phyloP scores from a whole-genome alignment of 2,329 filamentous ascomycete species.

The Phialophora chinensis region DNA sequence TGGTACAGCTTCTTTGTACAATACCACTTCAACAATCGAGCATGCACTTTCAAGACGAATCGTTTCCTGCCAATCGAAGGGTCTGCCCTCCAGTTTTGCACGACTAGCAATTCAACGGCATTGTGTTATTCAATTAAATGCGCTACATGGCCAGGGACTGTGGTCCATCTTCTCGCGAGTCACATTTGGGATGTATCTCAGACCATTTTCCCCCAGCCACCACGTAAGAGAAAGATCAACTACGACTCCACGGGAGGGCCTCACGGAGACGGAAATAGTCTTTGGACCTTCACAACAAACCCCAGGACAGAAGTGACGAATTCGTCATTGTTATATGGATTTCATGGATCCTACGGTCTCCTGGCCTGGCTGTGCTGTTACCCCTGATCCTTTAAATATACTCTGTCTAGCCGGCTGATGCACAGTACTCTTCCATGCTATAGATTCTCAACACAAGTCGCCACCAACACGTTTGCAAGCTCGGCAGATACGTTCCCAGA shows the following conservation, averaged over 20 bases:
- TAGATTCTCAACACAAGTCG: too few species aligned
- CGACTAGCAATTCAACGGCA: too few species aligned
- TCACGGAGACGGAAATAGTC: neutral
- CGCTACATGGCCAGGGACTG: neutral
- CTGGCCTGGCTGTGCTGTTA: too few species aligned
- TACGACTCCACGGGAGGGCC: neutral
- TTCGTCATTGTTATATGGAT: too few species aligned
- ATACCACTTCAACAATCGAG: slow-evolving; percentile 18
- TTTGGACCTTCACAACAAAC: neutral
- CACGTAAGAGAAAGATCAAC: neutral
- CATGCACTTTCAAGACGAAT: slow-evolving; percentile 1
- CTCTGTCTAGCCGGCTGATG: too few species aligned
- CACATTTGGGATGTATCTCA: neutral
- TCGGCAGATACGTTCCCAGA: too few species aligned
- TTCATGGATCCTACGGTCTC: too few species aligned
- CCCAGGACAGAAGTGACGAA: too few species aligned
- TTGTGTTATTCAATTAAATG: neutral
- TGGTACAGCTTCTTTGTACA: slow-evolving; percentile 24
- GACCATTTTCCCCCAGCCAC: too few species aligned
- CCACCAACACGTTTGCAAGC: too few species aligned
- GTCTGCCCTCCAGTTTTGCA: neutral
- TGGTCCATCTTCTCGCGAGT: neutral
- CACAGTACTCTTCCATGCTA: too few species aligned
- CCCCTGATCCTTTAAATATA: too few species aligned
- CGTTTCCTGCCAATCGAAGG: neutral